phyloP scores from a whole-genome alignment of 1,284 basidiomycete species.

The Singerocomus rubriflavus region DNA sequence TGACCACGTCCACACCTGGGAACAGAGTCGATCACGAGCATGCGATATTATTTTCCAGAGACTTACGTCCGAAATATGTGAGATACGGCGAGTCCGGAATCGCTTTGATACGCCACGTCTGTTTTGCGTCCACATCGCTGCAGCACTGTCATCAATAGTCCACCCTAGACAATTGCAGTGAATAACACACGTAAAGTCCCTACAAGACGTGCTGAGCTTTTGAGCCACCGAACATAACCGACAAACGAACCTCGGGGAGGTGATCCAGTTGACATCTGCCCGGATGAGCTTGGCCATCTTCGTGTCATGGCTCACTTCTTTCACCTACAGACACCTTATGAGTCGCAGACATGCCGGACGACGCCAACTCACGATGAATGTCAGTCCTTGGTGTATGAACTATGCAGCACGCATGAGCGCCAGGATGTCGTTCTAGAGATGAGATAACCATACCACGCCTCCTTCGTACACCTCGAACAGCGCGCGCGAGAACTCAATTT shows the following conservation, averaged over 20 bases:
- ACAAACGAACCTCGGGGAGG: slow-evolving; percentile 59
- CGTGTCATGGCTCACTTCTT: slow-evolving; percentile 79
- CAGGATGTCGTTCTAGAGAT: background rate
- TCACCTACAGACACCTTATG: slow-evolving; percentile 47
- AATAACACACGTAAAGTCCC: slow-evolving; percentile 67
- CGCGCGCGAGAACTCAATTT: slow-evolving; percentile 83
- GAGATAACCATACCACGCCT: slow-evolving; percentile 52
- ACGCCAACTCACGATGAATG: slow-evolving; percentile 55
- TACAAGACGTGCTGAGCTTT: slow-evolving; percentile 26
- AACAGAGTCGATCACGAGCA: background rate
- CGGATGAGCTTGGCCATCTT: slow-evolving; percentile 69
- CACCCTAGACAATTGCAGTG: background rate
- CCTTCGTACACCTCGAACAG: slow-evolving; percentile 84
- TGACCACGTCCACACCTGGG: slow-evolving; percentile 64
- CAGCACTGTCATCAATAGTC: slow-evolving; percentile 1
- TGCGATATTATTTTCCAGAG: background rate
- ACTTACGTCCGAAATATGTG: slow-evolving; percentile 74
- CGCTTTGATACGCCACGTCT: slow-evolving; percentile 75
- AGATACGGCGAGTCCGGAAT: slow-evolving; percentile 57
- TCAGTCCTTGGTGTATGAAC: slow-evolving; percentile 82
- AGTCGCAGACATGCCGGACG: slow-evolving; percentile 1
- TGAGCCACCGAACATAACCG: background rate
- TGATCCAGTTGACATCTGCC: slow-evolving; percentile 82
- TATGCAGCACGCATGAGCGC: slow-evolving; percentile 28
- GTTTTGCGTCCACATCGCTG: slow-evolving; percentile 76